phyloP scores from a whole-genome alignment of 495 filamentous ascomycete species.

The Recurvomyces mirabilis region DNA sequence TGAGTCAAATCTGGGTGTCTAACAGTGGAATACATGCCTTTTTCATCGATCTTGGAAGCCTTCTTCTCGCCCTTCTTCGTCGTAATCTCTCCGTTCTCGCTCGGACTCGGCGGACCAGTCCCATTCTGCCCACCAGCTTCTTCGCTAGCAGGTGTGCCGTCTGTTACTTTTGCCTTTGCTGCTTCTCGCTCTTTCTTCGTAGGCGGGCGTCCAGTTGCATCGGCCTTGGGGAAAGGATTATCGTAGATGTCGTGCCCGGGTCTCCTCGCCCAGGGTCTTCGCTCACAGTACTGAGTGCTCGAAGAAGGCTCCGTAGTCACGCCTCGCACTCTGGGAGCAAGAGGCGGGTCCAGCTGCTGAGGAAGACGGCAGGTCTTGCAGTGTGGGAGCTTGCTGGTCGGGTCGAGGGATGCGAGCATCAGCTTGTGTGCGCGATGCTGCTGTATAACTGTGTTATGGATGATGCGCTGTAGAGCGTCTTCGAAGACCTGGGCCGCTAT shows the following conservation, averaged over 20 bases:
- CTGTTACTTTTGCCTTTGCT: conserved; percentile 24
- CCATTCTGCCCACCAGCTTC: conserved; percentile 9
- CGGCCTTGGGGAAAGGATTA: conserved; percentile 56
- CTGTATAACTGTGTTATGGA: conserved; percentile 34
- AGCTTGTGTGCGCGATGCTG: conserved; percentile 39
- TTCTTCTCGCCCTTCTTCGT: conserved; percentile 39
- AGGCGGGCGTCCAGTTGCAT: conserved; percentile 44
- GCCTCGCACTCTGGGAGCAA: conserved; percentile 24
- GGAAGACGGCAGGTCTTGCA: conserved; percentile 31
- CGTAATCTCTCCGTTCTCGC: conserved; percentile 24
- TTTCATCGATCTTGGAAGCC: conserved; percentile 29
- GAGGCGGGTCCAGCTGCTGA: conserved; percentile 30
- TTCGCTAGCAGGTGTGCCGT: conserved; percentile 27
- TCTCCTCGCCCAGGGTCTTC: conserved; percentile 59
- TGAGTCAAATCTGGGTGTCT: too few relatives aligned
- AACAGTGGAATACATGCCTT: too few relatives aligned
- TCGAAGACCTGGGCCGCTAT: conserved; percentile 27
- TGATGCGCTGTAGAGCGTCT: conserved; percentile 34
- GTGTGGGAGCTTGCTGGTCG: conserved; percentile 27
- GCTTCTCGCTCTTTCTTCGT: conserved; percentile 40
- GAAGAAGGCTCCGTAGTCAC: conserved; percentile 21
- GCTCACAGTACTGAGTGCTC: conserved; percentile 53
- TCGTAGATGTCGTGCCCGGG: conserved; percentile 75
- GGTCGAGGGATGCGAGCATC: conserved; percentile 43
- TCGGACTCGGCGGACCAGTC: conserved; percentile 17